Evolutionary conservation across 768 basidiomycete genomes (phyloP).

Genomic region (Agrocybe pediades): DNA sequence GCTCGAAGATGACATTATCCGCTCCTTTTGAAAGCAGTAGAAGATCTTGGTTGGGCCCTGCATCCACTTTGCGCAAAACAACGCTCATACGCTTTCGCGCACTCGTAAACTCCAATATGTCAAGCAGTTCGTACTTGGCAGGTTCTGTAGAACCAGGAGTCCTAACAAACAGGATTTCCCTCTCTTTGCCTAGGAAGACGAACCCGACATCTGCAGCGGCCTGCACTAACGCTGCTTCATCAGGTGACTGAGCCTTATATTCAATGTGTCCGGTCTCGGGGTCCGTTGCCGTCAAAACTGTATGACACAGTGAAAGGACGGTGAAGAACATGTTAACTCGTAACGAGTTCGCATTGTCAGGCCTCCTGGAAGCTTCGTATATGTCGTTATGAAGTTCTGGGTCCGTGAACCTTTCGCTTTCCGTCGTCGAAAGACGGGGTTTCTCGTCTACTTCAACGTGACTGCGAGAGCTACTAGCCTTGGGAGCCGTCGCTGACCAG

Average conservation of each 20-base stretch:
- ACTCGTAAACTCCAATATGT: slow-evolving; percentile 94
- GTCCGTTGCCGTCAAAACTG: slow-evolving; percentile 78
- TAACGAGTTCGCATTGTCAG: slow-evolving; percentile 58
- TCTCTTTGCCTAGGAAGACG: slow-evolving; percentile 87
- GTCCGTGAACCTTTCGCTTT: slow-evolving; percentile 53
- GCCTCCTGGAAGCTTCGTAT: slow-evolving; percentile 47
- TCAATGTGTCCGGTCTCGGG: slow-evolving; percentile 69
- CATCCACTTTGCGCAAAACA: slow-evolving; percentile 72
- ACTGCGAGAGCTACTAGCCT: slow-evolving; percentile 11
- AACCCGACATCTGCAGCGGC: slow-evolving; percentile 95
- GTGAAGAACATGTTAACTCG: slow-evolving; percentile 87
- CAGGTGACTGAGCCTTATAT: slow-evolving; percentile 96
- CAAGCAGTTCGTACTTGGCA: slow-evolving; percentile 88
- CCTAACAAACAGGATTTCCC: slow-evolving; percentile 69
- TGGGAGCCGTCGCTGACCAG: slow-evolving; percentile 18
- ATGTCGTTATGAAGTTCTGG: slow-evolving; percentile 62
- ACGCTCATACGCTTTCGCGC: slow-evolving; percentile 95
- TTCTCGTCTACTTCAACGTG: slow-evolving; percentile 10
- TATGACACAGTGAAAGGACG: slow-evolving; percentile 91
- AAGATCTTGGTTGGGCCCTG: slow-evolving; percentile 48
- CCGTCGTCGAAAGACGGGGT: not conserved
- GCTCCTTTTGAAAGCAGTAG: slow-evolving; percentile 89
- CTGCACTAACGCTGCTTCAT: slow-evolving; percentile 96
- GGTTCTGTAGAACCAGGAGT: slow-evolving; percentile 68
- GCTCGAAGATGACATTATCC: slow-evolving; percentile 94